Percentiles rank a stretch among this genome's conserved stretches.
Evolutionary conservation across 2,329 filamentous ascomycete species (phyloP).

Genomic region (Penicillium brasilianum): DNA sequence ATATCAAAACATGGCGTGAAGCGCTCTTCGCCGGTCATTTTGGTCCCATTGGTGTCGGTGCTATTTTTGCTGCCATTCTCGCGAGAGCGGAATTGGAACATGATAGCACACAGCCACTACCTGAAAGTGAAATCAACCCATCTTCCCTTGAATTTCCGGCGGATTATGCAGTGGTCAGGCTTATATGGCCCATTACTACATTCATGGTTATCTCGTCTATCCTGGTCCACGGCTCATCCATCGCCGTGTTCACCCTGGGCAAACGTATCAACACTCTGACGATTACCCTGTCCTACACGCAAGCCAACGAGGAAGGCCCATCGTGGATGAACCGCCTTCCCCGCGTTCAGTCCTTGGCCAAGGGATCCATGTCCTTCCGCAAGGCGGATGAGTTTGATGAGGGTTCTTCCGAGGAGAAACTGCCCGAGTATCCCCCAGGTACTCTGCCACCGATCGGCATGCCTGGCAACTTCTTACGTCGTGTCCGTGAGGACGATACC

Average conservation of each 20-base stretch:
- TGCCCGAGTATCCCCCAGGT: constrained; percentile 67
- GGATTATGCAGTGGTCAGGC: constrained; percentile 73
- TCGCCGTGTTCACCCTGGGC: constrained; percentile 95
- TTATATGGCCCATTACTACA: constrained; percentile 95
- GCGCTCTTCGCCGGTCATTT: constrained; percentile 97
- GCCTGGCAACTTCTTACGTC: constrained; percentile 77
- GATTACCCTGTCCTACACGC: constrained; percentile 94
- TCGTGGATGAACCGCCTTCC: constrained; percentile 96
- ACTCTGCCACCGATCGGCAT: constrained; percentile 73
- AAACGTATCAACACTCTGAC: constrained; percentile 98
- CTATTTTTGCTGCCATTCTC: constrained; percentile 92
- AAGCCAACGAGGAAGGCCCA: constrained; percentile 83
- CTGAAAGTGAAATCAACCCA: constrained; percentile 60
- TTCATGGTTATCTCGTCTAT: constrained; percentile 96
- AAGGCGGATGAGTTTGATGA: constrained; percentile 74
- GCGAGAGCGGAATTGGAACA: constrained; percentile 89
- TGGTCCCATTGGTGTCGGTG: constrained; percentile 94
- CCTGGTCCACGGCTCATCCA: constrained; percentile 93
- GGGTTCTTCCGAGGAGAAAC: constrained; percentile 62
- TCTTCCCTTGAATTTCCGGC: constrained; percentile 53
- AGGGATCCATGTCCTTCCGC: constrained; percentile 73
- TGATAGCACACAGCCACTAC: constrained; percentile 73
- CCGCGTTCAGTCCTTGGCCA: constrained; percentile 79
- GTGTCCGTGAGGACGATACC: constrained; percentile 75
- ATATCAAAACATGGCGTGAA: constrained; percentile 97